A percentile compares a stretch with the other conserved stretches of the same genome.
Conservation (phyloP, 1,284 basidiomycete species). For the Ustilago trichophora region DNA sequence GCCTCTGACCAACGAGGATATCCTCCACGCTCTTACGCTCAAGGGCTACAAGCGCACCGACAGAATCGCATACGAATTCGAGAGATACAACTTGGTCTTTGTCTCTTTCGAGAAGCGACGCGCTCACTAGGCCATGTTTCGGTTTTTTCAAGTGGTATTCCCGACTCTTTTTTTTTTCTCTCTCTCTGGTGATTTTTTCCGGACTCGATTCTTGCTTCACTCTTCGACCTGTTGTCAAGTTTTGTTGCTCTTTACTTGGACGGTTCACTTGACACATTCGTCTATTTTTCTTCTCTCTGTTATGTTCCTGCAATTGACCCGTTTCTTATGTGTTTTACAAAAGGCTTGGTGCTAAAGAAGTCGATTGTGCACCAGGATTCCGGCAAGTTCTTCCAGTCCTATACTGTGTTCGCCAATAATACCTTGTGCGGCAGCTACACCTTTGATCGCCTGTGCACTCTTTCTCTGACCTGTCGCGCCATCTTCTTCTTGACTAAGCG, state of each 20-base stretch:
- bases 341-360: too few species aligned
- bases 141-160: too few species aligned
- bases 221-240: too few species aligned
- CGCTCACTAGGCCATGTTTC: neutral
- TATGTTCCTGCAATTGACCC: neutral
- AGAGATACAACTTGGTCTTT: constrained; percentile 89
- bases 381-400: constrained; percentile 44
- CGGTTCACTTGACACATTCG: too few species aligned
- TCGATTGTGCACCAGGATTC: constrained; percentile 35
- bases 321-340: too few species aligned
- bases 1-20: constrained; percentile 52
- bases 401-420: constrained; percentile 8
- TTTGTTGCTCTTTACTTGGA: too few species aligned
- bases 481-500: too few species aligned
- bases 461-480: constrained; percentile 1
- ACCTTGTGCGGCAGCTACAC: constrained; percentile 27
- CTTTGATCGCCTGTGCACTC: constrained; percentile 20
- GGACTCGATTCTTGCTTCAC: too few species aligned
- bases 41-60: constrained; percentile 76
- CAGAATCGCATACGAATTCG: constrained; percentile 98
- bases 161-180: too few species aligned
- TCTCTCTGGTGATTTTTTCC: too few species aligned
- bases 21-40: constrained; percentile 59
- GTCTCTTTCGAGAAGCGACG: constrained; percentile 43
- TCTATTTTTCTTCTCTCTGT: neutral